Base-by-base conservation (phyloP, 1,139 yeast genomes). In the Kluyveromyces sp. region DNA sequence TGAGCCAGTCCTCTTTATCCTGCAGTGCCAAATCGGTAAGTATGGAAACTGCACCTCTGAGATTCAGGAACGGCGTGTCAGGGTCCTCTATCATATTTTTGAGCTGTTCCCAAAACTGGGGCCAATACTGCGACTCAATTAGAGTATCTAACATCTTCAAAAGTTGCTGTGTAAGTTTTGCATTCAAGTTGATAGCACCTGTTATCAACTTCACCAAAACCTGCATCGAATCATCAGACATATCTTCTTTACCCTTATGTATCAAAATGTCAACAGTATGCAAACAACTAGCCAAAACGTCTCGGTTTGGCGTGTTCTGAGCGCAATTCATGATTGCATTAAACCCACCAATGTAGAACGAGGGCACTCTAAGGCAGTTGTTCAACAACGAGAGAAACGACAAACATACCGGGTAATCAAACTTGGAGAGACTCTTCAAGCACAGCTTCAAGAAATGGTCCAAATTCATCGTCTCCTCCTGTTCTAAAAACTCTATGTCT, bases 401-500 rank as follows among this genome's bases (percentile, higher is more conserved):
- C 3, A 41, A 15, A 3, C 36, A 34, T 4, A 39, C 35, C 31
- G 6, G 27, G 10, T 25, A 28, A 28, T 41, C 35, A 26, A 41
- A 41, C 32, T 41, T 26, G 4, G 26, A 15, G 5, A 34, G 10
- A 25, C 35, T 29, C 28, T 7, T 6, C 3, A 41, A 33, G 15
- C 39, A 41, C 25, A 41, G 7, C 6, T 26, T 36, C 31, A 47
- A 31, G 37, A 47, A 47, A n/a, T 47, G 34, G 10, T 32, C 38
- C 7, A 47, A 34, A 2, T 39, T 37, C 29, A 30, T 7, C 15
- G 38, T 35, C 5, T 42, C 42, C 3, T 34, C 42, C n/a, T 75
- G 73, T 21, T 78, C 70, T 46, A 78, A 73, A 44, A 81, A 71
- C 47, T 75, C 75, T 41, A 83, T 66, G 46, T 81, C 80, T 39